Percentiles rank a stretch among this genome's conserved stretches.
Evolutionary conservation across 148 eudicot genomes (phyloP).

Genomic region (Suaeda aralocaspica): DNA sequence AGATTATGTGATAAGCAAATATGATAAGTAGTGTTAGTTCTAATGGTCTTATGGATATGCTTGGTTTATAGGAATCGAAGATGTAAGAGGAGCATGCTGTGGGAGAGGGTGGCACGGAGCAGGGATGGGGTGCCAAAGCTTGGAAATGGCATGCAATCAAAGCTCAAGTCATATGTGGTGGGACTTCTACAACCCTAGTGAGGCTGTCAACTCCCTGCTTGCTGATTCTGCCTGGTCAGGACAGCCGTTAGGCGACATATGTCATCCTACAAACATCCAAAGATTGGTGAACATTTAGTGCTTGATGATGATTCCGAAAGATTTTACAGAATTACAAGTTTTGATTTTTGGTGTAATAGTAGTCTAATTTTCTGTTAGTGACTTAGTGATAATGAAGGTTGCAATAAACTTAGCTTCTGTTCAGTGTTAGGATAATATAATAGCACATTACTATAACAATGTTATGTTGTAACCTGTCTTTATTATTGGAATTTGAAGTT

Average conservation of each 20-base stretch:
- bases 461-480: background rate
- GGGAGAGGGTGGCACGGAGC: constrained; percentile 50
- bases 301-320: background rate
- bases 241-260: constrained; percentile 36
- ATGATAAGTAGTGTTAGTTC: background rate
- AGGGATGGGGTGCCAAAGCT: constrained; percentile 38
- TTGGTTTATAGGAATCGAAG: constrained; percentile 24
- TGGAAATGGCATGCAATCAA: constrained; percentile 40
- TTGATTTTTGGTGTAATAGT: background rate
- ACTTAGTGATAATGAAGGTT: too few species aligned
- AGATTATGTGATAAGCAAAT: too few species aligned
- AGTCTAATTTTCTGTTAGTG: background rate
- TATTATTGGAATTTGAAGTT: too few species aligned
- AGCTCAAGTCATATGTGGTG: constrained; percentile 47
- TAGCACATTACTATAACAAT: background rate
- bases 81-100: constrained; percentile 51
- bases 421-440: background rate
- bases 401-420: background rate
- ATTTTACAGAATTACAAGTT: background rate
- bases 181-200: constrained; percentile 60
- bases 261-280: constrained; percentile 45
- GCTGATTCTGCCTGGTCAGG: constrained; percentile 62
- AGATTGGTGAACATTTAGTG: constrained; percentile 21
- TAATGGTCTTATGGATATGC: background rate
- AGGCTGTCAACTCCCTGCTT: constrained; percentile 42